These are phyloP conservation scores for Saprolegnia parasitica DNA, from an alignment of 352 stramenopile genomes.

Conservation along the genomic window DNA sequence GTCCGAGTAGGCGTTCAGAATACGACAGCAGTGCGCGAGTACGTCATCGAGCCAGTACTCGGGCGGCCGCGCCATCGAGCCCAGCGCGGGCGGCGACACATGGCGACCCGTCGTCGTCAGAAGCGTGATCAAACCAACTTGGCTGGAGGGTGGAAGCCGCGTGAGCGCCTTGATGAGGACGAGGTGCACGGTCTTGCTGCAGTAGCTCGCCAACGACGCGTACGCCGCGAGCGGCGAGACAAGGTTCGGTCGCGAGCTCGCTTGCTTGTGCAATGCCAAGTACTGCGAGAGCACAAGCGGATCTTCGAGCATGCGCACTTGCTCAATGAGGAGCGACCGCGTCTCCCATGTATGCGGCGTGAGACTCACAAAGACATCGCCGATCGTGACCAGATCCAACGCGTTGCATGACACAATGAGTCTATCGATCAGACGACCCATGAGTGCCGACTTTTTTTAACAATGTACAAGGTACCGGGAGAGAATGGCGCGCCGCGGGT, in stretches of 20 bases:
- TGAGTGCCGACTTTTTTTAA: neutral
- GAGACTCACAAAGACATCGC: slow-evolving; percentile 11
- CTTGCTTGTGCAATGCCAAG: slow-evolving; percentile 11
- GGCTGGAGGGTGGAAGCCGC: neutral
- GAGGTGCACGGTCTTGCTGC: slow-evolving; percentile 15
- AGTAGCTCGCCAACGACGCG: slow-evolving; percentile 24
- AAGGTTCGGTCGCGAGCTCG: neutral
- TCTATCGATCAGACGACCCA: neutral
- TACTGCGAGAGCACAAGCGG: neutral
- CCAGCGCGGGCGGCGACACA: neutral
- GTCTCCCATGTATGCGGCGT: slow-evolving; percentile 18
- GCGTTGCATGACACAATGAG: slow-evolving; percentile 15
- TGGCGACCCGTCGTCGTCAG: neutral
- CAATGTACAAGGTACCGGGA: neutral
- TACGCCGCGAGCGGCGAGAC: neutral
- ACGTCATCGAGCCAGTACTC: slow-evolving; percentile 1
- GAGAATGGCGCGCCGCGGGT: slow-evolving; percentile 19
- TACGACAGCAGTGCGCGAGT: slow-evolving; percentile 1
- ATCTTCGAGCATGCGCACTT: slow-evolving; percentile 28
- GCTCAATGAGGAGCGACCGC: slow-evolving; percentile 24
- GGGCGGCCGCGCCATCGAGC: neutral
- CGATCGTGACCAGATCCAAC: slow-evolving; percentile 1
- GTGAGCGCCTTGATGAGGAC: neutral
- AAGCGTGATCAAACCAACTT: neutral
- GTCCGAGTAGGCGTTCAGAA: neutral